Evolutionary conservation across 306 rosid genomes (phyloP).

Genomic region (Sicyos edulis): DNA sequence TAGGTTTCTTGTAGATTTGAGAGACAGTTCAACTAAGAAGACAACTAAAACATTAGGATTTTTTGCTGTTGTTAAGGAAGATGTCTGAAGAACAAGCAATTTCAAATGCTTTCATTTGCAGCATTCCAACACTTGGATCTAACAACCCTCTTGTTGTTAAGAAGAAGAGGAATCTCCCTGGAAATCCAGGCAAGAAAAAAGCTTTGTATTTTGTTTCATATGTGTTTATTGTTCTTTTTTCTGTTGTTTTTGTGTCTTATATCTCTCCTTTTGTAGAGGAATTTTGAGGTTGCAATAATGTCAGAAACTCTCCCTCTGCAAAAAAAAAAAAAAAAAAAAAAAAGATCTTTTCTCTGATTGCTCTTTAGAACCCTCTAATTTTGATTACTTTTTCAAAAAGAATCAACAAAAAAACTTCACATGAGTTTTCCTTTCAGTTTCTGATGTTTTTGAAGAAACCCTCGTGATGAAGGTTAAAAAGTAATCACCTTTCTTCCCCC

Average conservation of each 20-base stretch:
- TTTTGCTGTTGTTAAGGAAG: constrained; percentile 24
- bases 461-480: not conserved
- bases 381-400: not conserved
- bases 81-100: constrained; percentile 44
- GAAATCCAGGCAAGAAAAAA: constrained; percentile 68
- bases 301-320: too few relatives aligned
- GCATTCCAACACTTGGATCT: constrained; percentile 39
- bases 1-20: constrained; percentile 31
- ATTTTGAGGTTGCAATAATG: not conserved
- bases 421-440: not conserved
- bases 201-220: not conserved
- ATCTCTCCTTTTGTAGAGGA: not conserved
- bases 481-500: constrained; percentile 3
- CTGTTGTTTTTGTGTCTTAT: not conserved
- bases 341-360: not conserved
- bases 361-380: not conserved
- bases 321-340: too few relatives aligned
- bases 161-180: constrained; percentile 89
- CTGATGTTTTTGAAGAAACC: not conserved
- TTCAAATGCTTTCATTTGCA: constrained; percentile 38
- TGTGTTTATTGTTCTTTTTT: not conserved
- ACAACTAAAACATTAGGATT: constrained; percentile 12
- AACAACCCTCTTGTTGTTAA: constrained; percentile 30
- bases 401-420: not conserved
- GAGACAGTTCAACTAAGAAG: constrained; percentile 11